phyloP scores from a whole-genome alignment of 192 early-diverging fungal species.

The Fimicolochytrium jonesii region DNA sequence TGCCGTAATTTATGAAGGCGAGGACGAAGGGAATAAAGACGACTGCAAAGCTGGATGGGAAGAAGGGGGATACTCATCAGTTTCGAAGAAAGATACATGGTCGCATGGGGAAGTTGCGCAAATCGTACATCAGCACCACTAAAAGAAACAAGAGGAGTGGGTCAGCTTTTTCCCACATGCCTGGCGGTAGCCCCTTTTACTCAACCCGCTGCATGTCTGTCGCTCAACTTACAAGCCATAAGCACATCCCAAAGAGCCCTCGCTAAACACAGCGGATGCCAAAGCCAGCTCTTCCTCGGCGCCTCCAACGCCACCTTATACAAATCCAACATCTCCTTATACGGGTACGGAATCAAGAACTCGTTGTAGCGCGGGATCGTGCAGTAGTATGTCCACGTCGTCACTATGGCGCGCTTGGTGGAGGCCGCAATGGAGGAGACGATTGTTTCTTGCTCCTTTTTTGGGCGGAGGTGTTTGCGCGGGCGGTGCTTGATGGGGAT shows the following conservation, averaged over 20 bases:
- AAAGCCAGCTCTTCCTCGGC: background rate
- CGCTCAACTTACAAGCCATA: conserved; percentile 26
- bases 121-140: too few relatives aligned
- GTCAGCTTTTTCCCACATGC: too few relatives aligned
- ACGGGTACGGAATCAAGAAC: background rate
- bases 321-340: background rate
- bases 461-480: background rate
- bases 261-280: conserved; percentile 18
- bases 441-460: background rate
- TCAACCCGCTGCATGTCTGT: background rate
- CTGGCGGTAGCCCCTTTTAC: too few relatives aligned
- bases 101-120: too few relatives aligned
- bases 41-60: background rate
- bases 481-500: background rate
- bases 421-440: too few relatives aligned
- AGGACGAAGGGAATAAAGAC: background rate
- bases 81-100: too few relatives aligned
- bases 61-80: too few relatives aligned
- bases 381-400: background rate
- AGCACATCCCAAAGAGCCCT: conserved; percentile 32
- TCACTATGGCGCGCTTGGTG: background rate
- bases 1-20: conserved; percentile 8
- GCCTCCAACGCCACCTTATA: background rate
- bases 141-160: too few relatives aligned
- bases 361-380: conserved; percentile 7